phyloP scores from a whole-genome alignment of 1,284 basidiomycete species.

The Puccinia triticina region DNA sequence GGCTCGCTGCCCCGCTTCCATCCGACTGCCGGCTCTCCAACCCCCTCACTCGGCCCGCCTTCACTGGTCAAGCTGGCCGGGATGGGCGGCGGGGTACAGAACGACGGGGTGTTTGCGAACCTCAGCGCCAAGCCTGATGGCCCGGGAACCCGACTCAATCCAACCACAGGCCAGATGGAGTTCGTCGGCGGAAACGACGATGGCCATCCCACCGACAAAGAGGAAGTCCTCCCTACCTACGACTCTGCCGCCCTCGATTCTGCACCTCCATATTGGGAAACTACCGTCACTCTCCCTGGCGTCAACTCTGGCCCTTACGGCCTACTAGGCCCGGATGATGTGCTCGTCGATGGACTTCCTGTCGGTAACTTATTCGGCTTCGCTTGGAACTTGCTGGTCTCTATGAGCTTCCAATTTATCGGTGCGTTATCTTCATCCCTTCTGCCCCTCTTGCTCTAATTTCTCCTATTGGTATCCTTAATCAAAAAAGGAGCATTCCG shows the following conservation, averaged over 20 bases:
- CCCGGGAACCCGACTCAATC: conserved; percentile 52
- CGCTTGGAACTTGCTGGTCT: conserved; percentile 77
- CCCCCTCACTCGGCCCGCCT: background rate
- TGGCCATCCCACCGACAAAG: conserved; percentile 72
- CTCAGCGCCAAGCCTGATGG: conserved; percentile 81
- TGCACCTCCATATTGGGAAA: conserved; percentile 96
- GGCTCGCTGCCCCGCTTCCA: conserved; percentile 1
- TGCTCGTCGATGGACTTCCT: conserved; percentile 66
- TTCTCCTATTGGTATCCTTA: conserved; percentile 52
- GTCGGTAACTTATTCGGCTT: conserved; percentile 72
- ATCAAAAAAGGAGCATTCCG: background rate
- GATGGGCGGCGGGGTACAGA: conserved; percentile 75
- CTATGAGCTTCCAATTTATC: conserved; percentile 94
- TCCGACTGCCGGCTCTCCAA: background rate
- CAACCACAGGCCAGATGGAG: conserved; percentile 62
- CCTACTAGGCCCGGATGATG: conserved; percentile 62
- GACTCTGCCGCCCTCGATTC: conserved; percentile 83
- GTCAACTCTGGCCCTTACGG: conserved; percentile 55
- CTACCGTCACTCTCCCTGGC: conserved; percentile 77
- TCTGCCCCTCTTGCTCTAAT: conserved; percentile 57
- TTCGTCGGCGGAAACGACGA: conserved; percentile 67
- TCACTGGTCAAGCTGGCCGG: background rate
- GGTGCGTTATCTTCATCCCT: conserved; percentile 59
- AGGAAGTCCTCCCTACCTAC: conserved; percentile 84
- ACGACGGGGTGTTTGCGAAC: conserved; percentile 96